Conservation (phyloP, 2,329 filamentous ascomycete genomes). For the Botryosphaeria dothidea region DNA sequence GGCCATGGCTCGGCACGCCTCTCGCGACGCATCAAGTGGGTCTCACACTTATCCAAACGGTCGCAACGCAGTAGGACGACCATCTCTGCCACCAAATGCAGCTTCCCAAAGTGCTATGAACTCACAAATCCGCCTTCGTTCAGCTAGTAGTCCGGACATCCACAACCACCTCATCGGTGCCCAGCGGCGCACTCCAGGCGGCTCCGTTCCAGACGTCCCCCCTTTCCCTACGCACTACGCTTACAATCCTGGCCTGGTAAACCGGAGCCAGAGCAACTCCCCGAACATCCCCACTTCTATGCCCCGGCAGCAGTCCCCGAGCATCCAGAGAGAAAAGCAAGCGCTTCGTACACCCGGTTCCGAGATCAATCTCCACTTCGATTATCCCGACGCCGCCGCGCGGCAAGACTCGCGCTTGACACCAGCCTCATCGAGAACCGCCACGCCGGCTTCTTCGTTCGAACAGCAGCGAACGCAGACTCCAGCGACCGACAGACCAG, state of each 20-base stretch:
- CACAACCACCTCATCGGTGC: conserved; percentile 65
- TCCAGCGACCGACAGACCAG: conserved; percentile 40
- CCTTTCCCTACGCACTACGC: conserved; percentile 60
- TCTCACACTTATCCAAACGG: conserved; percentile 64
- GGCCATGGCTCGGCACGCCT: conserved; percentile 78
- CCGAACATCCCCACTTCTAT: conserved; percentile 66
- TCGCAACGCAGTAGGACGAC: conserved; percentile 68
- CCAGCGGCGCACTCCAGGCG: conserved; percentile 53
- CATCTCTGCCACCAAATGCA: conserved; percentile 72
- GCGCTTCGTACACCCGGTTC: conserved; percentile 17
- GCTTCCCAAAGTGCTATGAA: conserved; percentile 46
- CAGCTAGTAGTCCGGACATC: conserved; percentile 94
- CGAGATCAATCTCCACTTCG: conserved; percentile 39
- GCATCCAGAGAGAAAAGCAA: conserved; percentile 58
- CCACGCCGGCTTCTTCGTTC: conserved; percentile 42
- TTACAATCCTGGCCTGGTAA: conserved; percentile 61
- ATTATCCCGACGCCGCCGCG: conserved; percentile 32
- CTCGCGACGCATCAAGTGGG: conserved; percentile 70
- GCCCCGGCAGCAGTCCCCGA: conserved; percentile 71
- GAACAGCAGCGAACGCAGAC: conserved; percentile 40
- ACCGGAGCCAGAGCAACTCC: conserved; percentile 80
- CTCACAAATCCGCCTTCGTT: conserved; percentile 75
- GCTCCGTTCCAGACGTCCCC: conserved; percentile 45
- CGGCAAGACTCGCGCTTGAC: conserved; percentile 32
- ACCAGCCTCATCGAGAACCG: conserved; percentile 32